These are phyloP conservation scores for Rhizophora mangle DNA, from an alignment of 345 rosid species.

Conservation along the genomic window DNA sequence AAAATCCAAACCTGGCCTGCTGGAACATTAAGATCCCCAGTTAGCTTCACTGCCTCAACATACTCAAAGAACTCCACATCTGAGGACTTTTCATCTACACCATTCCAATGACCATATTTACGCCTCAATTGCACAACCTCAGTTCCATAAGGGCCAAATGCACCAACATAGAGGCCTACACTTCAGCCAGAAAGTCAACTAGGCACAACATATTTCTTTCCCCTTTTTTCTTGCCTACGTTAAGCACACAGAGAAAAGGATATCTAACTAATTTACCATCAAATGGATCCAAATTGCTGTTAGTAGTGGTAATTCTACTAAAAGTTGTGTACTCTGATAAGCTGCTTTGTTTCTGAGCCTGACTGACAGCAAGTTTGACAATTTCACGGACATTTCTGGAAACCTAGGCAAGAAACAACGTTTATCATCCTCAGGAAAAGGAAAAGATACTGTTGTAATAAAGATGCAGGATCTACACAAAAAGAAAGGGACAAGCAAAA, in stretches of 20 bases:
- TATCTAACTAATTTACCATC: conserved; percentile 48
- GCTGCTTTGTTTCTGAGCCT: conserved; percentile 63
- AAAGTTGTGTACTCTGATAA: conserved; percentile 69
- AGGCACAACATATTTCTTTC: no score
- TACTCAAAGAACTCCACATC: conserved; percentile 85
- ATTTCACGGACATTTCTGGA: conserved; percentile 79
- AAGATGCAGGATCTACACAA: not conserved
- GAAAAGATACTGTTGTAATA: not conserved
- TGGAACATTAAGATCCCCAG: conserved; percentile 98
- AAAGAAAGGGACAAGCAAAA: not conserved
- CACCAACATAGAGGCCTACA: conserved; percentile 88
- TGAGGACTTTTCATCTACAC: conserved; percentile 44
- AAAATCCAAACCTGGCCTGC: conserved; percentile 77
- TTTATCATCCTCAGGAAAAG: conserved; percentile 5
- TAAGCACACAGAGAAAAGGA: not conserved
- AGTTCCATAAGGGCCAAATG: conserved; percentile 91
- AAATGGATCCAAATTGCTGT: conserved; percentile 73
- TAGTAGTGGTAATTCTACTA: conserved; percentile 59
- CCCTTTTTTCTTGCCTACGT: no score
- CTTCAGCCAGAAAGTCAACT: conserved; percentile 19
- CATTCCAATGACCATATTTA: conserved; percentile 82
- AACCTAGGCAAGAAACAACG: conserved; percentile 43
- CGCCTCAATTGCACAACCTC: conserved; percentile 92
- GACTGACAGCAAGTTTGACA: conserved; percentile 75
- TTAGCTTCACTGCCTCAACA: conserved; percentile 94